Evolutionary conservation across 2,329 filamentous ascomycete species (phyloP), one percentile per base, ranked within the genome.

Genomic region (Eutypa lata): DNA sequence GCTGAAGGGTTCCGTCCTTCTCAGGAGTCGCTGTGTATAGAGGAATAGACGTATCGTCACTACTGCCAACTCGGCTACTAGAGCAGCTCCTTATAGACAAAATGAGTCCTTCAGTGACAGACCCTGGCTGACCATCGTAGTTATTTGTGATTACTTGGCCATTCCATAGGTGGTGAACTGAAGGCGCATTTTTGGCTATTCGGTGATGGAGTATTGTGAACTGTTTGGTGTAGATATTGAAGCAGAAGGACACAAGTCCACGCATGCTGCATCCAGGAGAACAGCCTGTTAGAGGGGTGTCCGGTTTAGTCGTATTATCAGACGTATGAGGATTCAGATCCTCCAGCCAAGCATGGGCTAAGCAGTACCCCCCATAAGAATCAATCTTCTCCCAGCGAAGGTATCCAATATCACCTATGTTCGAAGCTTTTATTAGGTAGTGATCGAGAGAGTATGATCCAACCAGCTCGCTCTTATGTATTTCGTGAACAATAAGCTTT

Each of bases 211-310:
- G 59, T 13, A 60, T 49, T 2, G 60, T 57, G 53, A 68, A 68
- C 2, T 53, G 21, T 24, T 64, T 66, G 7, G 65, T 65, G 51
- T 68, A 66, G 26, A 68, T 64, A 35, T 68, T 68, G 51, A 68
- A 68, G 47, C 65, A 67, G 4, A 67, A 53, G 10, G 57, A 65
- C 21, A 59, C 56, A 48, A 61, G 57, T 47, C 53, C 55, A 33
- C 46, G 49, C 13, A 53, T 55, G 40, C 50, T 48, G 11, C 57
- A 58, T 8, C 56, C 43, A 38, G 58, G 54, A 1, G 26, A 21
- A 42, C 26, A 37, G 22, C 43, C 26, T 13, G 22, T n/a, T 18
- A 19, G 26, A 26, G 43, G 31, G 18, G 16, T 33, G 22, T 42
- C 33, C 18, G 26, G 24, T 16, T 35, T 6, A 55, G 55, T 19